Percentiles rank a stretch among this genome's conserved stretches.
Conservation (phyloP, 2,329 filamentous ascomycete genomes). For the Lachnellula cervina region DNA sequence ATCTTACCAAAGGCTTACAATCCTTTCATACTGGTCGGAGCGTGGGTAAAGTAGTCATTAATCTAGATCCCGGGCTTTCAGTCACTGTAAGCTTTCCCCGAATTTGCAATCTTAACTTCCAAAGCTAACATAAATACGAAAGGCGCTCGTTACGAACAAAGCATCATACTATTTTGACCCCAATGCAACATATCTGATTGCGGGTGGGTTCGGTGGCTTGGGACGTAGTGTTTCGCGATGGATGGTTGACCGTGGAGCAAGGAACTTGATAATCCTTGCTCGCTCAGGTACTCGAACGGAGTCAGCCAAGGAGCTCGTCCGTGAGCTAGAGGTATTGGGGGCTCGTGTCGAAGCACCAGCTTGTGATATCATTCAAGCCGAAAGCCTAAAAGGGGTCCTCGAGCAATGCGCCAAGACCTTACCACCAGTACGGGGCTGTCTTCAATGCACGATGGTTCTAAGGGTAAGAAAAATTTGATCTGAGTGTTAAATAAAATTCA, state of each 20-base stretch:
- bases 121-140: neutral
- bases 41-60: conserved; percentile 13
- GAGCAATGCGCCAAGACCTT: neutral
- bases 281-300: conserved; percentile 12
- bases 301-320: conserved; percentile 3
- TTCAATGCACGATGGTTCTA: conserved; percentile 45
- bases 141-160: neutral
- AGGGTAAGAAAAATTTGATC: neutral
- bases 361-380: conserved; percentile 44
- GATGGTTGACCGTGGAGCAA: conserved; percentile 23
- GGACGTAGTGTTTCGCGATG: conserved; percentile 22
- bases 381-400: conserved; percentile 12
- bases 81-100: conserved; percentile 19
- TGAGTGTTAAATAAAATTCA: neutral
- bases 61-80: neutral
- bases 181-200: conserved; percentile 25
- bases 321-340: conserved; percentile 22
- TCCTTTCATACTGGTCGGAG: conserved; percentile 14
- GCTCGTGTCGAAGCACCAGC: conserved; percentile 39
- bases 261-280: conserved; percentile 28
- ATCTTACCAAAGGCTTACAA: conserved; percentile 13
- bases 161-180: conserved; percentile 10
- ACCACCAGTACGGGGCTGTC: conserved; percentile 36
- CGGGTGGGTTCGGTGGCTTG: conserved; percentile 29
- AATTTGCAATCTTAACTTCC: neutral